Evolutionary conservation across 805 yeast genomes (phyloP).

Genomic region (Blastobotrys americana): DNA sequence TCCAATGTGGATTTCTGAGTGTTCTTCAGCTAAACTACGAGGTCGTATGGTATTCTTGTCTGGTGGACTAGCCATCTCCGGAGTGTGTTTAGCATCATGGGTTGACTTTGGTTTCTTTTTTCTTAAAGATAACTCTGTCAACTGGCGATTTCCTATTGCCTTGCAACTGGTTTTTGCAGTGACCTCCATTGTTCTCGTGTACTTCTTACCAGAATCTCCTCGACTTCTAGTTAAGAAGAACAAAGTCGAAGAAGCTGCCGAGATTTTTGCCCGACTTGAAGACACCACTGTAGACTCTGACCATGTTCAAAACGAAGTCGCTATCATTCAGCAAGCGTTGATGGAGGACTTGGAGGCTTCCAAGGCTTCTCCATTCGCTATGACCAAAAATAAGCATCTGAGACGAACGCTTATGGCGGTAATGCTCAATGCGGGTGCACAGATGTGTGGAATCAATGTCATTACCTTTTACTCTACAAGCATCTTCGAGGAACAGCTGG

Average conservation of each 20-base stretch:
- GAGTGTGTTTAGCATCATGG: slow-evolving; percentile 66
- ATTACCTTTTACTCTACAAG: slow-evolving; percentile 16
- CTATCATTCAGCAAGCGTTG: slow-evolving; percentile 10
- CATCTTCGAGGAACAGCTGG: slow-evolving; percentile 13
- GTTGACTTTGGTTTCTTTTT: slow-evolving; percentile 58
- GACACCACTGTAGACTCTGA: slow-evolving; percentile 7
- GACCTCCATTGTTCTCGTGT: slow-evolving; percentile 30
- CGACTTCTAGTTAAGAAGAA: slow-evolving; percentile 6
- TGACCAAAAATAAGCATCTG: slow-evolving; percentile 9
- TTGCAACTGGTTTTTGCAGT: slow-evolving; percentile 53
- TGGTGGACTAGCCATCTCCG: slow-evolving; percentile 62
- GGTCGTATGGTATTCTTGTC: slow-evolving; percentile 63
- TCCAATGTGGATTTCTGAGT: slow-evolving; percentile 69
- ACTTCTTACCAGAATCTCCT: slow-evolving; percentile 11
- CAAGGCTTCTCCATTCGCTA: slow-evolving; percentile 1
- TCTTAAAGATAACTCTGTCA: slow-evolving; percentile 32
- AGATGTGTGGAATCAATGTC: slow-evolving; percentile 14
- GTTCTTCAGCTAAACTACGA: slow-evolving; percentile 54
- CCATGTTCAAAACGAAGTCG: slow-evolving; percentile 8
- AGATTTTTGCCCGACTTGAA: slow-evolving; percentile 8
- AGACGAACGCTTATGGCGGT: slow-evolving; percentile 10
- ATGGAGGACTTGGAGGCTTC: slow-evolving; percentile 6
- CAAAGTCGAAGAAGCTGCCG: slow-evolving; percentile 6
- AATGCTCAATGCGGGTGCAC: slow-evolving; percentile 12
- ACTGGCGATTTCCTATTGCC: slow-evolving; percentile 71